A percentile compares a stretch with the other conserved stretches of the same genome.
phyloP scores from a whole-genome alignment of 768 basidiomycete genomes.

The Heimioporus sp. region DNA sequence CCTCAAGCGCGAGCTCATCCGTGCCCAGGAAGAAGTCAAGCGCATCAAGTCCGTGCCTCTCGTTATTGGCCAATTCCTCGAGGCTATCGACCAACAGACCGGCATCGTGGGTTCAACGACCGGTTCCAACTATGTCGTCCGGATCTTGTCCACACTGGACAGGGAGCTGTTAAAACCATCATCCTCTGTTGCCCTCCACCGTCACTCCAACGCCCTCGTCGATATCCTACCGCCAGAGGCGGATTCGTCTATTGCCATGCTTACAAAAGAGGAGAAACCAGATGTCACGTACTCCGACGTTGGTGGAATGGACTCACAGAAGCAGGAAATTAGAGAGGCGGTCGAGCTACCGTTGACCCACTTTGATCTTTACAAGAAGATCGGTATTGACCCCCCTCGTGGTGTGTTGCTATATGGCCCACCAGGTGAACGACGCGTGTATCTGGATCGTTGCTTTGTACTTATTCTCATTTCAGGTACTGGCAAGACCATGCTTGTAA shows the following conservation, averaged over 20 bases:
- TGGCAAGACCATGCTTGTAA: conserved; percentile 99
- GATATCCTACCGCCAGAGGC: conserved; percentile 99
- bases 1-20: conserved; percentile 94
- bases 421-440: conserved; percentile 58
- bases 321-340: conserved; percentile 98
- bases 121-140: conserved; percentile 96
- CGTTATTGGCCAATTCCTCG: conserved; percentile 98
- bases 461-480: conserved; percentile 60
- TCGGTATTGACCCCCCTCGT: conserved; percentile 97
- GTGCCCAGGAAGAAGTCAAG: conserved; percentile 99
- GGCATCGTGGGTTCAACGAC: conserved; percentile 98
- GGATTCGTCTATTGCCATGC: conserved; percentile 94
- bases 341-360: conserved; percentile 96
- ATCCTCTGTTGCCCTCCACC: conserved; percentile 96
- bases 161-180: conserved; percentile 96
- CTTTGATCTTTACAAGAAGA: conserved; percentile 98
- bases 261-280: conserved; percentile 91
- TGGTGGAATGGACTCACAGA: conserved; percentile 96
- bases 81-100: conserved; percentile 96
- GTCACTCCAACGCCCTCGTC: conserved; percentile 97
- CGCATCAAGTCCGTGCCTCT: conserved; percentile 98
- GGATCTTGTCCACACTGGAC: conserved; percentile 95
- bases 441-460: not conserved
- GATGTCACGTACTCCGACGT: conserved; percentile 93
- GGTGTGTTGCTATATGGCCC: conserved; percentile 97